Conservation (phyloP, 2,329 filamentous ascomycete species). For the Trichoderma aggressivum region DNA sequence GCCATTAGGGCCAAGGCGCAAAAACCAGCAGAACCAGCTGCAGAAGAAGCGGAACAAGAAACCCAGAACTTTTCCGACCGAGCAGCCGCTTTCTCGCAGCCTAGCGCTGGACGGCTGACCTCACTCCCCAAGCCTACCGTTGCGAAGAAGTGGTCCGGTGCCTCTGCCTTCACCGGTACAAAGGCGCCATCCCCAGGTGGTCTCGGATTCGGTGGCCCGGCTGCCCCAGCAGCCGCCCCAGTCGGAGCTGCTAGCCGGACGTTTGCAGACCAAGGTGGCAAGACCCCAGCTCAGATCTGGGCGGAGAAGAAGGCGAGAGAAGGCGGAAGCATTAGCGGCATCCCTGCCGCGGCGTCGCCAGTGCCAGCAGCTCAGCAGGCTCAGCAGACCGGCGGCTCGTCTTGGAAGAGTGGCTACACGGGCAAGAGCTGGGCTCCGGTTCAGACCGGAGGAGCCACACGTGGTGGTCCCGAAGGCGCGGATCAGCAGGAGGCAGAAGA, state of each 20-base stretch:
- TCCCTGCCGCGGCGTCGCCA: constrained; percentile 42
- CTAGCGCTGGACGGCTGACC: constrained; percentile 71
- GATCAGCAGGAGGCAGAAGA: constrained; percentile 63
- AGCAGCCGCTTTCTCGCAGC: constrained; percentile 65
- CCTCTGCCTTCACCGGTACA: constrained; percentile 75
- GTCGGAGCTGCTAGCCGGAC: constrained; percentile 83
- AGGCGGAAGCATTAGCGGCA: constrained; percentile 45
- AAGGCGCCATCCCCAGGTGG: constrained; percentile 78
- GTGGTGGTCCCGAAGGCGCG: constrained; percentile 43
- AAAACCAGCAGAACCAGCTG: constrained; percentile 42
- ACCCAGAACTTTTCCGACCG: constrained; percentile 69
- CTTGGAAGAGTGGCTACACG: constrained; percentile 88
- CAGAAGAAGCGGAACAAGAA: constrained; percentile 26
- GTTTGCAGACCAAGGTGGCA: constrained; percentile 91
- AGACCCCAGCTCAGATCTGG: constrained; percentile 96
- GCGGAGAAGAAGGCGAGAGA: constrained; percentile 93
- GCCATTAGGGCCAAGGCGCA: constrained; percentile 85
- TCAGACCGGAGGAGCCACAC: constrained; percentile 63
- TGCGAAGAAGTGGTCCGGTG: constrained; percentile 77
- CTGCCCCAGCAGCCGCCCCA: constrained; percentile 53
- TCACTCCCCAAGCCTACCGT: constrained; percentile 93
- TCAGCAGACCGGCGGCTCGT: constrained; percentile 71
- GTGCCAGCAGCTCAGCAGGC: constrained; percentile 61
- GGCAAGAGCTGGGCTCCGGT: constrained; percentile 91
- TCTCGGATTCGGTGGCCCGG: constrained; percentile 59